Base-by-base conservation (phyloP, 2,329 filamentous ascomycete genomes). In the Cercospora beticola region DNA sequence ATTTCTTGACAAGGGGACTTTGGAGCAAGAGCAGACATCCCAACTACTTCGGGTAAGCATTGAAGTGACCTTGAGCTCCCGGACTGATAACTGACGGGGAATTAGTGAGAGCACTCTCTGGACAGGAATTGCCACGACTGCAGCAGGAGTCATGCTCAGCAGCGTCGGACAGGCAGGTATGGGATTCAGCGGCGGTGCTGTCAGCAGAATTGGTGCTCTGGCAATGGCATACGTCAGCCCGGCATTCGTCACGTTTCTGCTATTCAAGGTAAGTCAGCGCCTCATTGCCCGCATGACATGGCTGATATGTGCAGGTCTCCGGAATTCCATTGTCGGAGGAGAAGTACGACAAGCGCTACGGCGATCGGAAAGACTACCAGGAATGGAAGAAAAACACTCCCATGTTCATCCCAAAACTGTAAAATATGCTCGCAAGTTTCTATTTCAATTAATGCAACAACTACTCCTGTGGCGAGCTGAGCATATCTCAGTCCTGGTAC, bases 341-440 rank as follows among this genome's bases (percentile, higher is more conserved):
- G 52, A 91, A 91, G 80, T 91, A 92, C 74, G 88, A 91, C 77
- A 84, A 87, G 79, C 81, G 82, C 64, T 91, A 87, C 74, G 89
- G 88, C 0, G 81, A 88, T 70, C 82, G 86, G 49, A 85, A 87
- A 79, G 89, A 90, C 70, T 91, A 92, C 74, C 84, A 88, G 76
- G 82, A 86, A 77, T 91, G 89, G 89, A 90, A 90, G 83, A 81
- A 83, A 78, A 86, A 87, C 74, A 90, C 88, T 18, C 88, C 88
- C 0, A 86, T 86, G 80, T 86, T 91, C 76, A 80, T 91, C 69
- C 88, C 89, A 0, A 89, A 88, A 79, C 72, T 90, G 12, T 87
- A 69, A 57, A 49, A 9, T 8, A 18, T 9, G 18, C 18, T 18
- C 3, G 4, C 4, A 14, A 28, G 2, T 7, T 54, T 23, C 12